A percentile compares a stretch with the other conserved stretches of the same genome.
Evolutionary conservation across 176 grass and related monocot species (phyloP).

Genomic region (Avena sativa): DNA sequence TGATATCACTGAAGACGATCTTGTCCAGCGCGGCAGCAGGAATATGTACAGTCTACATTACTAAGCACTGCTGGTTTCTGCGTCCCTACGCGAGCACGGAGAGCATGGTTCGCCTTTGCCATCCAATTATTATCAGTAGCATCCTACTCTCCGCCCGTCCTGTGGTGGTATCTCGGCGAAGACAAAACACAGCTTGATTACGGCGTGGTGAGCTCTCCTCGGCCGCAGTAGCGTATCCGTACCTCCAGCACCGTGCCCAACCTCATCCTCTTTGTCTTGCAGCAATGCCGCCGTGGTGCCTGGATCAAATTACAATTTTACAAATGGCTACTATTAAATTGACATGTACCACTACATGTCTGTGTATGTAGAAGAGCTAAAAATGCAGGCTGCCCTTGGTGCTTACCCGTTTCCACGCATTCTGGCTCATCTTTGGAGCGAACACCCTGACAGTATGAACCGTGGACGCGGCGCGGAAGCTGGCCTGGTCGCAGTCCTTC

Average conservation of each 20-base stretch:
- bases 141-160: not conserved
- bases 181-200: not conserved
- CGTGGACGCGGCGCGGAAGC: conserved; percentile 55
- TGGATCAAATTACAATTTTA: conserved; percentile 21
- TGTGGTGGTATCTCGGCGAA: not conserved
- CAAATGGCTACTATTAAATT: too few relatives aligned
- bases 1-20: conserved; percentile 23
- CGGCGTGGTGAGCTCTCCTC: conserved; percentile 64
- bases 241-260: conserved; percentile 63
- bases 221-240: conserved; percentile 58
- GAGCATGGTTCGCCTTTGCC: not conserved
- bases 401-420: conserved; percentile 60
- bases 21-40: not conserved
- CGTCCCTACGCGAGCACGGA: not conserved
- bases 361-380: not conserved
- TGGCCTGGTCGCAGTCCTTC: conserved; percentile 47
- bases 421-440: conserved; percentile 69
- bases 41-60: not conserved
- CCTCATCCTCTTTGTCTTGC: conserved; percentile 55
- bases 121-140: not conserved
- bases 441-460: conserved; percentile 59
- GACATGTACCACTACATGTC: not conserved
- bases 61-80: not conserved
- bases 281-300: conserved; percentile 87
- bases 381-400: not conserved